Evolutionary conservation across 768 basidiomycete genomes (phyloP), one percentile per base, ranked within the genome.

Genomic region (Amanita thiersii): DNA sequence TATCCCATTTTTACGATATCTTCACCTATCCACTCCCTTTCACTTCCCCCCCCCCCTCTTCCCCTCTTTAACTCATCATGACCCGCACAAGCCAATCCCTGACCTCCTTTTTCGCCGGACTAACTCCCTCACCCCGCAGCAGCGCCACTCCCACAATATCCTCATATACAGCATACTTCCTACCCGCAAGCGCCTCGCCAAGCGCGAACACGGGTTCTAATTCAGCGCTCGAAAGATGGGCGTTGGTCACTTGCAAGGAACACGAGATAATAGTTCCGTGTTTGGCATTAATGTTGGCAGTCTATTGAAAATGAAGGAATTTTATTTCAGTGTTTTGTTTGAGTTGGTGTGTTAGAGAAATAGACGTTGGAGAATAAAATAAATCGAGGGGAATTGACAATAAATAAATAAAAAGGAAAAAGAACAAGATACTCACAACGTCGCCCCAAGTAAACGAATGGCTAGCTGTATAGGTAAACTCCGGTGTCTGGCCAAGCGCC

Each of bases 401-500:
- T n/a, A n/a, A n/a, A n/a, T n/a, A n/a, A n/a, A n/a, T n/a, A n/a
- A n/a, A n/a, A n/a, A n/a, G n/a, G n/a, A n/a, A n/a, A 12, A 41
- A 18, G 12, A 12, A 12, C 38, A 52, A 43, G 29, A 31, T 28
- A 60, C 62, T 40, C 49, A 78, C 78, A 19, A 70, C 58, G 23
- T 59, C 52, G 7, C 75, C 79, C 76, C 77, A 78, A 3, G 53
- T 34, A 47, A 81, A 80, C n/a, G 55, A 43, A 18, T 55, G 53
- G 3, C 51, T 39, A 9, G 75, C 33, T 2, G 65, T 66, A 52
- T 88, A 86, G 5, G 78, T 82, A 56, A 99, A 98, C 55, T 94
- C 86, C 30, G 93, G 92, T 0, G 93, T 94, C 55, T 93, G 87
- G 0, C 93, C 94, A 52, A 79, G 96, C 10, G 74, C 67, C 91